These are phyloP conservation scores for Talaromyces piceae DNA, from an alignment of 2,329 filamentous ascomycete genomes.

Conservation along the genomic window DNA sequence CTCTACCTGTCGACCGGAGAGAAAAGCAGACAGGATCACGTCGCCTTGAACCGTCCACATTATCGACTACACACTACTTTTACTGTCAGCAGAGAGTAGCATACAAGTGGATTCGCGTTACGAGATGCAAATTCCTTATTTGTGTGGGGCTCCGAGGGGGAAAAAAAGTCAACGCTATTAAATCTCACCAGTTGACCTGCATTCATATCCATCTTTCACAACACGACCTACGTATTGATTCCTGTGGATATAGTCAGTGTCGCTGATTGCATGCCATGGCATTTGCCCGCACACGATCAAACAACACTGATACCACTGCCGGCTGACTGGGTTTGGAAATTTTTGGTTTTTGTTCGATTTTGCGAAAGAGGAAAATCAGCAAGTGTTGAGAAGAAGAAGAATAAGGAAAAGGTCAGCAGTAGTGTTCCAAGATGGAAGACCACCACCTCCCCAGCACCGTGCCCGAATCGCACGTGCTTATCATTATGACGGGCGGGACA, in stretches of 20 bases:
- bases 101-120: neutral
- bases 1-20: neutral
- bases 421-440: constrained; percentile 4
- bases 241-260: no score
- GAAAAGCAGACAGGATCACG: no score
- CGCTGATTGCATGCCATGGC: neutral
- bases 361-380: no score
- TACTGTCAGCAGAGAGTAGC: no score
- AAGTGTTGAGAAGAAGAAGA: no score
- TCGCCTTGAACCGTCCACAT: no score
- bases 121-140: constrained; percentile 1
- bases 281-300: neutral
- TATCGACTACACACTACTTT: no score
- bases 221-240: no score
- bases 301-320: neutral
- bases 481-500: constrained; percentile 75
- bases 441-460: constrained; percentile 14
- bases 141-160: neutral
- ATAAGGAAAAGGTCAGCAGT: no score
- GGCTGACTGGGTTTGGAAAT: neutral
- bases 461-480: constrained; percentile 73
- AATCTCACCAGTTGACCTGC: no score
- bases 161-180: neutral
- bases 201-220: neutral
- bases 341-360: neutral